These are phyloP conservation scores for Diaporthe eres DNA, from an alignment of 2,329 filamentous ascomycete species.

Conservation along the genomic window DNA sequence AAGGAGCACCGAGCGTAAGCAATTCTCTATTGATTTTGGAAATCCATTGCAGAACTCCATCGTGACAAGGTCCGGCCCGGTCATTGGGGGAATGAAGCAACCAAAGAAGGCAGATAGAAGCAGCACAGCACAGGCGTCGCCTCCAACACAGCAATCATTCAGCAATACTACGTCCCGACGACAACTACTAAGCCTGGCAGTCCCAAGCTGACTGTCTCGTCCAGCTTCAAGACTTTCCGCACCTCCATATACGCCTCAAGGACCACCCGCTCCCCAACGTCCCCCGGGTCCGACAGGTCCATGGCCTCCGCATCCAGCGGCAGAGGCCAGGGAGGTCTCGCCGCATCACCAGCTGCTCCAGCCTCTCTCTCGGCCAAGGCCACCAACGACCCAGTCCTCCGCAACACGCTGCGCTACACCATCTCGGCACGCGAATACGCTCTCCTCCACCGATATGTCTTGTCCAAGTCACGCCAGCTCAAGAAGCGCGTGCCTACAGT, in stretches of 20 bases:
- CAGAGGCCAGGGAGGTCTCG: conserved; percentile 7
- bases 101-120: not conserved
- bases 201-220: conserved; percentile 40
- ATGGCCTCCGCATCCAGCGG: conserved; percentile 39
- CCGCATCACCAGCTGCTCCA: not conserved
- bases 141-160: conserved; percentile 39
- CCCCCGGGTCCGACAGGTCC: conserved; percentile 24
- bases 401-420: conserved; percentile 89
- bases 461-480: conserved; percentile 77
- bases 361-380: conserved; percentile 44
- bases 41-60: not conserved
- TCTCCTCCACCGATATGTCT: conserved; percentile 84
- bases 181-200: conserved; percentile 31
- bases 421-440: conserved; percentile 90
- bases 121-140: conserved; percentile 14
- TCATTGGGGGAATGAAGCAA: conserved; percentile 21
- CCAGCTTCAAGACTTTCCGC: conserved; percentile 38
- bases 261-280: conserved; percentile 4
- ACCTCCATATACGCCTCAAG: conserved; percentile 39
- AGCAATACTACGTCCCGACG: conserved; percentile 35
- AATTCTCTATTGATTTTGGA: not conserved
- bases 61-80: not conserved
- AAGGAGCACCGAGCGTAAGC: conserved; percentile 23
- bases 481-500: conserved; percentile 69
- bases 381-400: conserved; percentile 77